A percentile compares a stretch with the other conserved stretches of the same genome.
phyloP scores from a whole-genome alignment of 163 green algal genomes.

The Scenedesmus sp. region DNA sequence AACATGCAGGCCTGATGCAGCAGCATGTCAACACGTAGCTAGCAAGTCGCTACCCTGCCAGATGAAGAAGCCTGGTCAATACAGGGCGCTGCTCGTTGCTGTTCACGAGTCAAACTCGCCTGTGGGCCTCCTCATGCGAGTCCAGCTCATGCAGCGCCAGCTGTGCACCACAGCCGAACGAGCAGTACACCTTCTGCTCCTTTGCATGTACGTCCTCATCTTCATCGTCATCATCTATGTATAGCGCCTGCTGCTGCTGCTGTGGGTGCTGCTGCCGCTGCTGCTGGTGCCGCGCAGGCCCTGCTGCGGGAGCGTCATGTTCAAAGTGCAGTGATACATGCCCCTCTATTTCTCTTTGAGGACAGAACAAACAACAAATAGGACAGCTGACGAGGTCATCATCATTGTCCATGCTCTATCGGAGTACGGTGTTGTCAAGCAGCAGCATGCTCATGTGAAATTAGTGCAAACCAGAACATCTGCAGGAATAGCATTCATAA shows the following conservation, averaged over 20 bases:
- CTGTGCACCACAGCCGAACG: constrained; percentile 17
- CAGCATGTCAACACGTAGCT: no score
- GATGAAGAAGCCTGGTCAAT: not conserved
- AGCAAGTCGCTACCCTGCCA: no score
- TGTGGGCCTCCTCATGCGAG: constrained; percentile 53
- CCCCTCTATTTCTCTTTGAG: constrained; percentile 9
- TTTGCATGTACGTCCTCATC: constrained; percentile 18
- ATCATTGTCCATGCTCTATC: not conserved
- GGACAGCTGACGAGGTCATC: constrained; percentile 30
- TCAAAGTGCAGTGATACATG: constrained; percentile 41
- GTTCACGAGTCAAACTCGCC: not conserved
- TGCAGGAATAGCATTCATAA: not conserved
- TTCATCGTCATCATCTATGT: not conserved
- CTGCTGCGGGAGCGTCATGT: not conserved
- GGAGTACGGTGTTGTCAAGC: not conserved
- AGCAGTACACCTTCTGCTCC: constrained; percentile 24
- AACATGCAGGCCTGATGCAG: not conserved
- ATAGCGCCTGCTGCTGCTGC: not conserved
- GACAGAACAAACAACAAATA: not conserved
- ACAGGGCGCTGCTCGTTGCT: not conserved
- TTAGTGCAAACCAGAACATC: not conserved
- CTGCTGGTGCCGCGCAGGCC: not conserved
- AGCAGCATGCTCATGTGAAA: no score
- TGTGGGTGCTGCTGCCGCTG: not conserved
- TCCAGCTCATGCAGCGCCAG: constrained; percentile 37